Evolutionary conservation across 495 filamentous ascomycete species (phyloP).

Genomic region (Immersiella caudata): DNA sequence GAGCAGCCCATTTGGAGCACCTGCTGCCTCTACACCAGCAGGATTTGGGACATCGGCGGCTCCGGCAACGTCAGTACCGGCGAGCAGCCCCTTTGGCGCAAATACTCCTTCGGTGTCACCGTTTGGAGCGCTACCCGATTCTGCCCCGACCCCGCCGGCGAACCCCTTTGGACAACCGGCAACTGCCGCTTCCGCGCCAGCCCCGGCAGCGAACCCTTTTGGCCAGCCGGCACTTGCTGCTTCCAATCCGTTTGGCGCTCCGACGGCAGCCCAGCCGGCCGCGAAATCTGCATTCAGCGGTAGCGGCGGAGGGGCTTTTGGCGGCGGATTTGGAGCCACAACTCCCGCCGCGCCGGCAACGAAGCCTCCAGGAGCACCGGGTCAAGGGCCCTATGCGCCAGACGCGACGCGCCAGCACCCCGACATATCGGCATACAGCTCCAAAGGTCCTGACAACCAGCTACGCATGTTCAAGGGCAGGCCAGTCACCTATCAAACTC

Average conservation of each 20-base stretch:
- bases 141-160: no score
- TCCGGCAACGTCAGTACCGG: no score
- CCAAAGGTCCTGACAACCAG: slow-evolving; percentile 33
- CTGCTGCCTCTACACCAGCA: neutral
- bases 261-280: slow-evolving; percentile 21
- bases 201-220: neutral
- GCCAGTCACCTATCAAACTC: slow-evolving; percentile 40
- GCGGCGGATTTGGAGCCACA: neutral
- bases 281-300: slow-evolving; percentile 1
- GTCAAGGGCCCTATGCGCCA: slow-evolving; percentile 44
- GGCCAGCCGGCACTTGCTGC: neutral
- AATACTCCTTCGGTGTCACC: no score
- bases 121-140: no score
- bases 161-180: no score
- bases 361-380: slow-evolving; percentile 7
- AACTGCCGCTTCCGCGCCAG: neutral
- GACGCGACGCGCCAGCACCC: slow-evolving; percentile 48
- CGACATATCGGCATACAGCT: slow-evolving; percentile 41
- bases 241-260: slow-evolving; percentile 26
- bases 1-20: slow-evolving; percentile 6
- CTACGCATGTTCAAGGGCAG: slow-evolving; percentile 48
- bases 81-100: no score
- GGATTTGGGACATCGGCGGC: no score
- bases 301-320: neutral
- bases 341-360: neutral